Evolutionary conservation across 1,284 basidiomycete species (phyloP).

Genomic region (Ganoderma meredithae): DNA sequence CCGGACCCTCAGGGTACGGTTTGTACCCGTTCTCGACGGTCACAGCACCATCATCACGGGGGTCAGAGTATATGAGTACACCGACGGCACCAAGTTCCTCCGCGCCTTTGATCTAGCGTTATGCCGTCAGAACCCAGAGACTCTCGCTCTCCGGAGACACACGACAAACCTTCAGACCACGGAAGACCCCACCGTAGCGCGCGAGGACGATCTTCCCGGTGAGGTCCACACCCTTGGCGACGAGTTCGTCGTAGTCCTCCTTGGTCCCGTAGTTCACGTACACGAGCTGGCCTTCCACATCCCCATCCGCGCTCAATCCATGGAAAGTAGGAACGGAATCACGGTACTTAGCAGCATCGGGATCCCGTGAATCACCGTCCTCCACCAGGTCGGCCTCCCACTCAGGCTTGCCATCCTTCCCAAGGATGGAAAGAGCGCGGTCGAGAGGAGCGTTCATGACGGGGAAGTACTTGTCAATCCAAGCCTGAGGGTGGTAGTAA

Average conservation of each 20-base stretch:
- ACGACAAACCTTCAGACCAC: conserved; percentile 77
- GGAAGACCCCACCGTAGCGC: conserved; percentile 84
- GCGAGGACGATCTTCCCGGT: conserved; percentile 85
- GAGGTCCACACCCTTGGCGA: conserved; percentile 69
- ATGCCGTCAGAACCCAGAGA: neutral
- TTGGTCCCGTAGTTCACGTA: conserved; percentile 87
- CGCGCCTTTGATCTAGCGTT: conserved; percentile 75
- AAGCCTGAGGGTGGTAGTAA: conserved; percentile 62
- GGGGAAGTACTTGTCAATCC: conserved; percentile 87
- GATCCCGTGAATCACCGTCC: conserved; percentile 68
- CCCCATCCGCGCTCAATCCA: conserved; percentile 71
- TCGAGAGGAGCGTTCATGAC: conserved; percentile 80
- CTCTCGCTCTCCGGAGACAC: neutral
- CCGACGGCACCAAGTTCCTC: conserved; percentile 84
- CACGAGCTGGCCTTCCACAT: conserved; percentile 73
- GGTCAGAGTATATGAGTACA: conserved; percentile 87
- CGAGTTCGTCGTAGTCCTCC: conserved; percentile 52
- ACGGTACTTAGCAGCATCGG: conserved; percentile 67
- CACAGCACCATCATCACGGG: conserved; percentile 87
- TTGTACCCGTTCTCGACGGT: conserved; percentile 81
- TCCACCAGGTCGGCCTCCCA: conserved; percentile 80
- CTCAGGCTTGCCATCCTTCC: conserved; percentile 56
- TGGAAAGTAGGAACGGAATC: conserved; percentile 72
- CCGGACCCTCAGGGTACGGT: conserved; percentile 86
- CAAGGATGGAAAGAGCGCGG: conserved; percentile 67